Percentiles rank a stretch among this genome's conserved stretches.
phyloP scores from a whole-genome alignment of 164 flowering plant genomes.

The Kingdonia uniflora region DNA sequence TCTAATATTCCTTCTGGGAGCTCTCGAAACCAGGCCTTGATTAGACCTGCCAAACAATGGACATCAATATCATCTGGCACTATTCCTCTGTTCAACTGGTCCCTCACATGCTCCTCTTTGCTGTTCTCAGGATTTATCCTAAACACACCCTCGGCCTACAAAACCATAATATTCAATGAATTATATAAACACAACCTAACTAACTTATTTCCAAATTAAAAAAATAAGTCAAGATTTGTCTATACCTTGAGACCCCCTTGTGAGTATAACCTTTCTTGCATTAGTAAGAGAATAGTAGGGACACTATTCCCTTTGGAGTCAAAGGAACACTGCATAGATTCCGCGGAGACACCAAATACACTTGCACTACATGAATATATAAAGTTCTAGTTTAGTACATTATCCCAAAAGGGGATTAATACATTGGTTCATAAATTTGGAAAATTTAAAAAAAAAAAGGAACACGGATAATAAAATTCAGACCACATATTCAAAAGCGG shows the following conservation, averaged over 20 bases:
- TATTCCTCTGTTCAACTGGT: constrained; percentile 75
- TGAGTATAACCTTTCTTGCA: constrained; percentile 80
- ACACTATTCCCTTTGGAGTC: constrained; percentile 84
- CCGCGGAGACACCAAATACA: constrained; percentile 91
- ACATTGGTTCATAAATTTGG: no score
- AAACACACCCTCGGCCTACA: constrained; percentile 92
- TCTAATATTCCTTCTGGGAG: constrained; percentile 87
- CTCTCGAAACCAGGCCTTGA: constrained; percentile 85
- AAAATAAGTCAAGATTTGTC: no score
- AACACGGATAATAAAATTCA: no score
- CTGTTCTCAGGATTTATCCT: constrained; percentile 93
- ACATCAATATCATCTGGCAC: constrained; percentile 89
- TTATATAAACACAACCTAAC: neutral
- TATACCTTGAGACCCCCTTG: constrained; percentile 86
- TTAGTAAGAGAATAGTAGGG: constrained; percentile 76
- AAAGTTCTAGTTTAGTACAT: no score
- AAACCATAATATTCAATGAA: constrained; percentile 1
- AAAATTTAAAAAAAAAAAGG: no score
- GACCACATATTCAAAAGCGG: no score
- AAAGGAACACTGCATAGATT: constrained; percentile 87
- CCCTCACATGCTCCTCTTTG: constrained; percentile 82
- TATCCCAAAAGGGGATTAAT: no score
- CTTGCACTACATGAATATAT: constrained; percentile 46
- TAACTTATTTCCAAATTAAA: no score
- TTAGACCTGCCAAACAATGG: constrained; percentile 90